Base-by-base conservation (phyloP, 495 filamentous ascomycete species). In the Oleoguttula mirabilis region DNA sequence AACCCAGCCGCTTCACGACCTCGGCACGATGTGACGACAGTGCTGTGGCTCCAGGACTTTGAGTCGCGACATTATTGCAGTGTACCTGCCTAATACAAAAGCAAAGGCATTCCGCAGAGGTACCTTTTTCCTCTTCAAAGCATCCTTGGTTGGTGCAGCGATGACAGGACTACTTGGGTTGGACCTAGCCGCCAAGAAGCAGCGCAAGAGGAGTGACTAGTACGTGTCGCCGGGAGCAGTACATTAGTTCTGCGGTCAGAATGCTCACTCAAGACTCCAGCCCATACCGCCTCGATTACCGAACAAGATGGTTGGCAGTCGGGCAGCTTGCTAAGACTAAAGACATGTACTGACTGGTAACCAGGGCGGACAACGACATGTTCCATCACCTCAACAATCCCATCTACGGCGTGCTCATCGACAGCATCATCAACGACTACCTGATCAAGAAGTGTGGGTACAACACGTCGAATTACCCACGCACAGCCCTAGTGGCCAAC, bases 291-390 rank as follows among this genome's bases (percentile, higher is more conserved):
- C 71, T 87, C 15, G 79, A 85, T 32, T 93, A 92, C 61, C 69
- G 87, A 42, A 93, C 87, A 43, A 67, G 88, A 77, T 96, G 88
- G 88, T 87, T 64, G 34, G 35, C 28, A 21, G 32, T 36, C 27
- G 34, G 19, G 0, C 22, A 43, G 16, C n/a, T n/a, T n/a, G n/a
- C n/a, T n/a, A n/a, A n/a, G n/a, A 38, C 31, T 33, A 12, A 36
- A 30, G n/a, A 21, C 22, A 41, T 43, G 35, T 36, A 35, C 28
- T 28, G 7, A 41, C 21, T 25, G 23, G 14, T 0, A 14, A 12
- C 12, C 21, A 88, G 84, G 84, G 77, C 70, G 55, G 90, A 98
- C 61, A 95, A 95, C 55, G 88, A 95, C 65, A 90, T 93, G 82
- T 96, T 94, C 61, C 72, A 79, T 32, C 84, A 93, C 28, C 38